phyloP scores from a whole-genome alignment of 441 rosid genomes.

The Pelargonium citronellum region DNA sequence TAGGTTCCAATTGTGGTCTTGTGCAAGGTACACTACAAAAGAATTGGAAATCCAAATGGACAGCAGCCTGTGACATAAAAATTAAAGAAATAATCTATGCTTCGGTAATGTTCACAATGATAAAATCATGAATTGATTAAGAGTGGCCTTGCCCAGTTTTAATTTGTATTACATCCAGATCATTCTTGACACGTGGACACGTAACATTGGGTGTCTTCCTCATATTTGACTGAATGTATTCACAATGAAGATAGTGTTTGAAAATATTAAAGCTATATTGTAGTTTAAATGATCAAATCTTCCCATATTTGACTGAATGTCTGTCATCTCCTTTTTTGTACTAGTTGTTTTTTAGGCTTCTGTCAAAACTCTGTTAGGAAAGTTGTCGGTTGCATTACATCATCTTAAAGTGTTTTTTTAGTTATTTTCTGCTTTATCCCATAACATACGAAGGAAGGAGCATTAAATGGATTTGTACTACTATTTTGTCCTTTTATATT shows the following conservation, averaged over 20 bases:
- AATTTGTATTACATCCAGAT: neutral
- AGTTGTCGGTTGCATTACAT: neutral
- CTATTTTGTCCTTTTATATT: no score
- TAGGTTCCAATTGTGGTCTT: conserved; percentile 5
- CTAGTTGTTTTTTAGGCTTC: neutral
- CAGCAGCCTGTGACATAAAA: neutral
- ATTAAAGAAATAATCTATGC: neutral
- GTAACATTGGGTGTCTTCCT: neutral
- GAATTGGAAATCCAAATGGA: neutral
- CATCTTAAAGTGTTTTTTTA: neutral
- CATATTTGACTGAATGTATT: no score
- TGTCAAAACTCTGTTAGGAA: neutral
- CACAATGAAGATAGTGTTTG: neutral
- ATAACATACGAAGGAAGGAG: no score
- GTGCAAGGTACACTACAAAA: neutral
- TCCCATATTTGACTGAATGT: neutral
- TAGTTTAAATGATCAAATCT: conserved; percentile 2
- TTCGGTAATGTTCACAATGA: neutral
- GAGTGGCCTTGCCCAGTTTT: neutral
- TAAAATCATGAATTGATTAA: neutral
- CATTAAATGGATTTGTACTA: no score
- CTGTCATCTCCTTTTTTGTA: neutral
- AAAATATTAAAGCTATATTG: neutral
- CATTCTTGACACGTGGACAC: neutral
- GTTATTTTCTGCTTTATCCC: no score